A percentile compares a stretch with the other conserved stretches of the same genome.
These are phyloP conservation scores for Meira nashicola DNA, from an alignment of 1,284 basidiomycete genomes.

Conservation along the genomic window DNA sequence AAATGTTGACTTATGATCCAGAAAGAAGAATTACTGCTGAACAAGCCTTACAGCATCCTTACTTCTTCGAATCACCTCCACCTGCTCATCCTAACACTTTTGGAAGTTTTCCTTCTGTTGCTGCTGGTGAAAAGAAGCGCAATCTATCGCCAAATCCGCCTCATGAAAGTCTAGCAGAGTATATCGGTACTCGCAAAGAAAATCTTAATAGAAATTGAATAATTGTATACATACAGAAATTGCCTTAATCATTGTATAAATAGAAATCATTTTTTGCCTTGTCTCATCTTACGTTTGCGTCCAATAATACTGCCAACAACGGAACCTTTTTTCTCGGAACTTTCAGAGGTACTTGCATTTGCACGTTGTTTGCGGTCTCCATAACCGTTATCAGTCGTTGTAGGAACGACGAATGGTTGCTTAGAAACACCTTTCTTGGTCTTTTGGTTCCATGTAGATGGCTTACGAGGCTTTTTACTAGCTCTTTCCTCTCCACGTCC, in stretches of 20 bases:
- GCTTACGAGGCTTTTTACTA: not conserved
- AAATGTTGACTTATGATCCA: constrained; percentile 83
- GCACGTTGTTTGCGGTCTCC: not conserved
- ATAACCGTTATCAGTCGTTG: not conserved
- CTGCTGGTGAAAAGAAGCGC: constrained; percentile 70
- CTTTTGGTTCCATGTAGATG: constrained; percentile 16
- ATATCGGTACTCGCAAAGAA: constrained; percentile 4
- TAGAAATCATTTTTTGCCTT: constrained; percentile 9
- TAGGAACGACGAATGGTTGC: not conserved
- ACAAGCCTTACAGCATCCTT: constrained; percentile 82
- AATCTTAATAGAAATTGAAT: constrained; percentile 8
- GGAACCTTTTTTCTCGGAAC: constrained; percentile 16
- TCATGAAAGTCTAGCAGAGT: not conserved
- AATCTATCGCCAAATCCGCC: constrained; percentile 10
- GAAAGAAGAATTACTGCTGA: constrained; percentile 75
- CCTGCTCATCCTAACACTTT: constrained; percentile 98
- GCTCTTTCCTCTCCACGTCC: not conserved
- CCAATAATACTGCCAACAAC: constrained; percentile 42
- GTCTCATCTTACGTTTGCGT: constrained; percentile 42
- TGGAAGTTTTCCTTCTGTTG: constrained; percentile 88
- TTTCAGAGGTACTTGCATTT: constrained; percentile 12
- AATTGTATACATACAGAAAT: not conserved
- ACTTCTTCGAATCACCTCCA: constrained; percentile 81
- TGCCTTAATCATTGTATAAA: not conserved
- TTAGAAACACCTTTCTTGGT: constrained; percentile 1